These are phyloP conservation scores for Myxozyma neglecta DNA, from an alignment of 805 yeast genomes.

Conservation along the genomic window DNA sequence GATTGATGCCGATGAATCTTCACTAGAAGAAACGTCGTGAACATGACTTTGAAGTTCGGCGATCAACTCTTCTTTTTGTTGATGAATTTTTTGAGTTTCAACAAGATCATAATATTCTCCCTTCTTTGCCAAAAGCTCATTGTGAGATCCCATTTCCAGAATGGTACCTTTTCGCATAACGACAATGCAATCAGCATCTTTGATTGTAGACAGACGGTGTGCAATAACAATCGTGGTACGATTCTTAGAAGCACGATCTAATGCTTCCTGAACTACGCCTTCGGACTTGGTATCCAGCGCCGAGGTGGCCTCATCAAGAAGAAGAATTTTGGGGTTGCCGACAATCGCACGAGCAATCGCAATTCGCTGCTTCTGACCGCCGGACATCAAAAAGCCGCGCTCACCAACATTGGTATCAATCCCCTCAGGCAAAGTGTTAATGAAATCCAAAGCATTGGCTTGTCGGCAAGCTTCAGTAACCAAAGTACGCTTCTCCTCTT, in stretches of 20 bases:
- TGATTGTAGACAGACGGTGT: slow-evolving; percentile 52
- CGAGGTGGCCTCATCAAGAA: slow-evolving; percentile 67
- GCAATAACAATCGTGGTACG: slow-evolving; percentile 54
- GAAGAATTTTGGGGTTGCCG: slow-evolving; percentile 53
- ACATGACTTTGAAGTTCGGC: slow-evolving; percentile 20
- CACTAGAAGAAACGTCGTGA: slow-evolving; percentile 2
- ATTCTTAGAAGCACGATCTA: slow-evolving; percentile 40
- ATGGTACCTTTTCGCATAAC: slow-evolving; percentile 49
- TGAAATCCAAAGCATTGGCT: slow-evolving; percentile 55
- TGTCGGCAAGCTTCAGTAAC: slow-evolving; percentile 48
- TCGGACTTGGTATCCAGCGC: slow-evolving; percentile 65
- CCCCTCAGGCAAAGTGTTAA: slow-evolving; percentile 53
- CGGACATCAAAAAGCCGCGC: slow-evolving; percentile 60
- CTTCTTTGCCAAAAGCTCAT: slow-evolving; percentile 34
- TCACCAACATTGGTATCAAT: slow-evolving; percentile 54
- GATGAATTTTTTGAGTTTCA: slow-evolving; percentile 35
- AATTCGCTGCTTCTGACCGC: slow-evolving; percentile 68
- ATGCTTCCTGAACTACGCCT: slow-evolving; percentile 57
- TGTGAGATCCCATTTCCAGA: slow-evolving; percentile 45
- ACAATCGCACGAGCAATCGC: slow-evolving; percentile 63
- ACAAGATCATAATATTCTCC: slow-evolving; percentile 37
- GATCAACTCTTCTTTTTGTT: slow-evolving; percentile 25
- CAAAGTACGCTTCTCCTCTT: slow-evolving; percentile 42
- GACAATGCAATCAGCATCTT: slow-evolving; percentile 50
- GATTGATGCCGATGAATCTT: background rate